Percentiles rank a stretch among this genome's conserved stretches.
Evolutionary conservation across 73 alveolate genomes (phyloP).

Genomic region (Paramecium primaurelia): DNA sequence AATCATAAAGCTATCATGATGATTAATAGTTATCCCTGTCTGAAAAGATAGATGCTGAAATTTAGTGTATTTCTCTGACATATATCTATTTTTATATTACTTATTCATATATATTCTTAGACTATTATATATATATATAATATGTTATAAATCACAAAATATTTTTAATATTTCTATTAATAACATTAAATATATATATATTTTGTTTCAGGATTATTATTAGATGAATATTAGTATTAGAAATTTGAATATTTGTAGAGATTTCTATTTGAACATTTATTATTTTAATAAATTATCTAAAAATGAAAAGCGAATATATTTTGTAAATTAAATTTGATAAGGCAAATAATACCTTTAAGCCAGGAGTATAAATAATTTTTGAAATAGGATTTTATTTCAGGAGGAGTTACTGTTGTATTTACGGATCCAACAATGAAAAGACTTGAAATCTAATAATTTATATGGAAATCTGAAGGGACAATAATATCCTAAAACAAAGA

Average conservation of each 20-base stretch:
- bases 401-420: neutral
- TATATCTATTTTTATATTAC: neutral
- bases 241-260: too few relatives aligned
- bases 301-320: neutral
- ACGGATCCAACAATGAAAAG: neutral
- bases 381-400: neutral
- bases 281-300: neutral
- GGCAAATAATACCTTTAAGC: slow-evolving; percentile 26
- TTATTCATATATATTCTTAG: neutral
- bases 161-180: neutral
- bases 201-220: too few relatives aligned
- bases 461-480: slow-evolving; percentile 24
- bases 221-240: too few relatives aligned
- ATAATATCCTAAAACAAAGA: neutral
- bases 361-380: neutral
- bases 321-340: slow-evolving; percentile 10
- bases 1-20: neutral
- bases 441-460: neutral
- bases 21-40: slow-evolving; percentile 27
- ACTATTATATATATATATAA: neutral
- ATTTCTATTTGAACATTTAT: neutral
- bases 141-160: neutral
- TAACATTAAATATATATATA: too few relatives aligned
- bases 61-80: slow-evolving; percentile 12
- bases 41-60: slow-evolving; percentile 2